A percentile compares a stretch with the other conserved stretches of the same genome.
phyloP scores from a whole-genome alignment of 106 monocot genomes.

The Posidonia australis region DNA sequence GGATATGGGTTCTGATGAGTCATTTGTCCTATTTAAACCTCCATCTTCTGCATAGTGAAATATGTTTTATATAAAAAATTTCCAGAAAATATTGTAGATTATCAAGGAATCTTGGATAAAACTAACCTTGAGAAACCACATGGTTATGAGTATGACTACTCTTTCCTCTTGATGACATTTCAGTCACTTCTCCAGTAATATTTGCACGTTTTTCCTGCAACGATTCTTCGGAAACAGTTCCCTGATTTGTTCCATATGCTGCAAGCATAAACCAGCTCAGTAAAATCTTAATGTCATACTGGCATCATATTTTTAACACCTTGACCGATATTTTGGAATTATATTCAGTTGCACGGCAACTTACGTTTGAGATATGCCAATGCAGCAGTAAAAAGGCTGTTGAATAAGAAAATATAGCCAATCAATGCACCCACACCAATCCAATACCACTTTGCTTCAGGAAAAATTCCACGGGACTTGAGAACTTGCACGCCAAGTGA shows the following conservation, averaged over 20 bases:
- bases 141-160: neutral
- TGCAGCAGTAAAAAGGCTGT: conserved; percentile 36
- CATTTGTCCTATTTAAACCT: conserved; percentile 2
- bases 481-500: conserved; percentile 40
- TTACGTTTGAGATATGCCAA: conserved; percentile 60
- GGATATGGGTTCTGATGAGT: neutral
- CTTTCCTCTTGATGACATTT: conserved; percentile 15
- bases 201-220: conserved; percentile 39
- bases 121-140: neutral
- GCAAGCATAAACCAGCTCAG: conserved; percentile 8
- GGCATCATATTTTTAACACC: neutral
- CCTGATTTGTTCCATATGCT: conserved; percentile 36
- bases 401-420: conserved; percentile 54
- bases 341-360: conserved; percentile 1
- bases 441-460: conserved; percentile 72
- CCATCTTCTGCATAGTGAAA: neutral
- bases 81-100: neutral
- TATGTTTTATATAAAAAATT: neutral
- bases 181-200: conserved; percentile 30
- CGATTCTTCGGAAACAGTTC: conserved; percentile 37
- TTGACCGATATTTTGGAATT: neutral
- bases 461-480: conserved; percentile 48
- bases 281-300: too few species aligned
- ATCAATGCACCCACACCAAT: conserved; percentile 48
- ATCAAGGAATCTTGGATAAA: neutral